A percentile compares a stretch with the other conserved stretches of the same genome.
Conservation (phyloP, 192 early-diverging fungal genomes). For the Coemansia sp. region DNA sequence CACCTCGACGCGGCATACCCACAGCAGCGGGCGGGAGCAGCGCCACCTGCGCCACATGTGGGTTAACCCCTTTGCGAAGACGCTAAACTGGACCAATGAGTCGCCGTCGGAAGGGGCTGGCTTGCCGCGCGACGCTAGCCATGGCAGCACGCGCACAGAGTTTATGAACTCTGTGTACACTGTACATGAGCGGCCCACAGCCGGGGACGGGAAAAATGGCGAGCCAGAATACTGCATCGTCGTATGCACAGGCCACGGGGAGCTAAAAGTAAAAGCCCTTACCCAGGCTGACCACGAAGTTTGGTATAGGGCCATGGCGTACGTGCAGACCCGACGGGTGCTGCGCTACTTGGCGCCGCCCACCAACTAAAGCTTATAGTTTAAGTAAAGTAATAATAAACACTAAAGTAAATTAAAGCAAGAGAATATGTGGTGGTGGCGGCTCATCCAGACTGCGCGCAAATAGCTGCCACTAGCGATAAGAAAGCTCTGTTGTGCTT, state of each 20-base stretch:
- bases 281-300: constrained; percentile 65
- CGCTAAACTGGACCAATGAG: constrained; percentile 70
- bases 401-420: no score
- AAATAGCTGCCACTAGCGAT: no score
- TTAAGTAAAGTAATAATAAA: no score
- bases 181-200: constrained; percentile 44
- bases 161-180: constrained; percentile 61
- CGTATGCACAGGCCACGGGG: constrained; percentile 63
- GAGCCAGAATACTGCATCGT: constrained; percentile 62
- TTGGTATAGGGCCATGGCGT: constrained; percentile 65
- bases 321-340: no score
- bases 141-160: constrained; percentile 53
- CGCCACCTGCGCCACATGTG: constrained; percentile 73
- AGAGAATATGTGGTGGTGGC: no score
- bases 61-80: constrained; percentile 78
- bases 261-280: constrained; percentile 71
- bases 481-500: no score
- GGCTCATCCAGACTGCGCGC: no score
- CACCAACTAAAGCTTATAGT: no score
- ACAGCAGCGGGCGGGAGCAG: constrained; percentile 58
- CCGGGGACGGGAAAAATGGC: constrained; percentile 2
- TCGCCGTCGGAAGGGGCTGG: constrained; percentile 53
- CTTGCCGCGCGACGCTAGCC: constrained; percentile 26
- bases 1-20: constrained; percentile 55
- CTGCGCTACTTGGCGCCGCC: no score